Conservation (phyloP, 1,284 basidiomycete genomes). For the Moesziomyces antarcticus region DNA sequence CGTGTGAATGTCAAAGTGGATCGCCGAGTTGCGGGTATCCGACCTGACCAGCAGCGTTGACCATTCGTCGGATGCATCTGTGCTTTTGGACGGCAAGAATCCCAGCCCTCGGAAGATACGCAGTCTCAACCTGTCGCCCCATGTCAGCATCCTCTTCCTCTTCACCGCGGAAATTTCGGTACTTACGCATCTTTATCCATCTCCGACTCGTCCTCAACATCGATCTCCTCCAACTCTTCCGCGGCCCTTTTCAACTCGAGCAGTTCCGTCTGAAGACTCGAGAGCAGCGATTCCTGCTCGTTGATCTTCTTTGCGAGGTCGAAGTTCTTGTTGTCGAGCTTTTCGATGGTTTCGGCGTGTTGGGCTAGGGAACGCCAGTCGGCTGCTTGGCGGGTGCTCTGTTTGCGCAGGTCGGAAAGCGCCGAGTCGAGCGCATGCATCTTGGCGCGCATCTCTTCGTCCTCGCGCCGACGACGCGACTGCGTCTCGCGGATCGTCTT, state of each 20-base stretch:
- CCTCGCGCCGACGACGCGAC: constrained; percentile 10
- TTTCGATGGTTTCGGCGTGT: constrained; percentile 48
- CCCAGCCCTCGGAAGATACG: constrained; percentile 54
- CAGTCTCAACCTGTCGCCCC: constrained; percentile 30
- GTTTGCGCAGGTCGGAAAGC: constrained; percentile 41
- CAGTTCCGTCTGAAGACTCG: constrained; percentile 49
- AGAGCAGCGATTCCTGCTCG: constrained; percentile 52
- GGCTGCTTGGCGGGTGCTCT: constrained; percentile 47
- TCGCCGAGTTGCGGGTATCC: constrained; percentile 50
- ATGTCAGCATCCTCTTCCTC: neutral
- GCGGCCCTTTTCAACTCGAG: constrained; percentile 31
- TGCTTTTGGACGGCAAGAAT: constrained; percentile 45
- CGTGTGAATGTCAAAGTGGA: constrained; percentile 50
- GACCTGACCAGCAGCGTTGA: constrained; percentile 50
- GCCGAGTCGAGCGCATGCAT: constrained; percentile 42
- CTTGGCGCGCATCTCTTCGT: constrained; percentile 37
- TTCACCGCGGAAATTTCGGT: no score
- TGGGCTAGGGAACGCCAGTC: constrained; percentile 52
- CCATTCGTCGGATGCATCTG: constrained; percentile 17
- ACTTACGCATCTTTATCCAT: constrained; percentile 59
- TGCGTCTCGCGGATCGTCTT: constrained; percentile 45
- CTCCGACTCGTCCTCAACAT: constrained; percentile 50
- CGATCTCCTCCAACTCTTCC: constrained; percentile 52
- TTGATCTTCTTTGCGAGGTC: constrained; percentile 61
- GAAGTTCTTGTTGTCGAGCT: constrained; percentile 58